Percentiles rank a stretch among this genome's conserved stretches.
These are phyloP conservation scores for Coemansia sp. DNA, from an alignment of 192 early-diverging fungal species.

Conservation along the genomic window DNA sequence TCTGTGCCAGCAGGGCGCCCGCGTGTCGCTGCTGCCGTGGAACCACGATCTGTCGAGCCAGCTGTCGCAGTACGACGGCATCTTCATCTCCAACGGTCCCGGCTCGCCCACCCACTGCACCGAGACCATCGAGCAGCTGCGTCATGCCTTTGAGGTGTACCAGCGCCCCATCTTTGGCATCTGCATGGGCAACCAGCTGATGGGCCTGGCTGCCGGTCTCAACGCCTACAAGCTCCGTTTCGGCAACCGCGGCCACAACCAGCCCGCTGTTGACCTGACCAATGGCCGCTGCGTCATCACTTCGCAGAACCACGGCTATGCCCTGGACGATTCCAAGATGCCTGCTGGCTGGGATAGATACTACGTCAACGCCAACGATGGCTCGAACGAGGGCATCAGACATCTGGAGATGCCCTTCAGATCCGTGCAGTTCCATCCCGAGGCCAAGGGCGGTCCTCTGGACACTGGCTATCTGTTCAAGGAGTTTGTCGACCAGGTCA, in stretches of 20 bases:
- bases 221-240: constrained; percentile 84
- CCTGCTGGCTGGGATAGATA: constrained; percentile 76
- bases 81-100: constrained; percentile 92
- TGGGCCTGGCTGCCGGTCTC: constrained; percentile 88
- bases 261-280: constrained; percentile 79
- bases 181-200: constrained; percentile 93
- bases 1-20: constrained; percentile 72
- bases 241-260: constrained; percentile 97
- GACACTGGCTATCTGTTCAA: constrained; percentile 92
- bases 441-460: constrained; percentile 88
- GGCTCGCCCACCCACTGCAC: constrained; percentile 71
- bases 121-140: constrained; percentile 69
- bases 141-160: constrained; percentile 54
- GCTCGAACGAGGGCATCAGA: constrained; percentile 90
- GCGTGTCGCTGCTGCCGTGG: constrained; percentile 87
- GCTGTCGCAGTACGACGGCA: constrained; percentile 71
- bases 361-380: constrained; percentile 95
- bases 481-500: constrained; percentile 69
- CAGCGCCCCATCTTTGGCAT: constrained; percentile 92
- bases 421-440: constrained; percentile 95
- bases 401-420: constrained; percentile 69
- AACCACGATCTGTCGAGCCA: constrained; percentile 68
- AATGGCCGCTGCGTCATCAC: constrained; percentile 84
- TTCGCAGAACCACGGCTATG: constrained; percentile 94
- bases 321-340: constrained; percentile 64